phyloP scores from a whole-genome alignment of 345 rosid genomes.

The Brassica nigra region DNA sequence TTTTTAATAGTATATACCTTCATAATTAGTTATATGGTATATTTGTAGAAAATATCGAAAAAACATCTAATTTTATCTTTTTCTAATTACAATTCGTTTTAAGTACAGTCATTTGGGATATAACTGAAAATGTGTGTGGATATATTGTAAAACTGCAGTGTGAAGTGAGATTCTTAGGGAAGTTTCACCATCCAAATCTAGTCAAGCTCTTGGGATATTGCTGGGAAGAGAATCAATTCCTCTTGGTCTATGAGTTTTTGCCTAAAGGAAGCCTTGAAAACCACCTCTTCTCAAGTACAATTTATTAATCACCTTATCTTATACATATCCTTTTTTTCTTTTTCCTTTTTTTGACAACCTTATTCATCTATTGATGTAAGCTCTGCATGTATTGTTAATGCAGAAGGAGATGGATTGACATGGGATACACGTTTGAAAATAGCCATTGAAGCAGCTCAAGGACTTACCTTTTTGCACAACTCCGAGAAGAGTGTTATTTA shows the following conservation, averaged over 20 bases:
- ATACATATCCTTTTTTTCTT: background rate
- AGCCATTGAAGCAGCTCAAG: slow-evolving; percentile 80
- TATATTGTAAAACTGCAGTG: slow-evolving; percentile 48
- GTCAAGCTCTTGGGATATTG: slow-evolving; percentile 86
- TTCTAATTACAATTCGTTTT: background rate
- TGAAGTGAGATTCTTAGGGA: slow-evolving; percentile 79
- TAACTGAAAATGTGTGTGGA: background rate
- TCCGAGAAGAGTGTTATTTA: slow-evolving; percentile 82
- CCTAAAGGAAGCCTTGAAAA: slow-evolving; percentile 76
- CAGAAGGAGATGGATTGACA: slow-evolving; percentile 60
- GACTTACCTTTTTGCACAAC: slow-evolving; percentile 69
- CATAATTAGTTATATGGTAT: no score
- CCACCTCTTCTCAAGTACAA: slow-evolving; percentile 73
- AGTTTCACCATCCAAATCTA: slow-evolving; percentile 77
- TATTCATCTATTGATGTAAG: background rate
- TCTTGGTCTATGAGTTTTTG: slow-evolving; percentile 76
- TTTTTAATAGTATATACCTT: no score
- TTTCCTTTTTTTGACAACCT: background rate
- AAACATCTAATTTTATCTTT: background rate
- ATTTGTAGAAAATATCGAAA: background rate
- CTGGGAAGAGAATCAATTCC: slow-evolving; percentile 68
- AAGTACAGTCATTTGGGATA: background rate
- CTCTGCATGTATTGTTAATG: slow-evolving; percentile 2
- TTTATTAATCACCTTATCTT: background rate
- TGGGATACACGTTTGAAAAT: slow-evolving; percentile 68